Conservation (phyloP, 208 protist species). For the Trypanosoma melophagium region DNA sequence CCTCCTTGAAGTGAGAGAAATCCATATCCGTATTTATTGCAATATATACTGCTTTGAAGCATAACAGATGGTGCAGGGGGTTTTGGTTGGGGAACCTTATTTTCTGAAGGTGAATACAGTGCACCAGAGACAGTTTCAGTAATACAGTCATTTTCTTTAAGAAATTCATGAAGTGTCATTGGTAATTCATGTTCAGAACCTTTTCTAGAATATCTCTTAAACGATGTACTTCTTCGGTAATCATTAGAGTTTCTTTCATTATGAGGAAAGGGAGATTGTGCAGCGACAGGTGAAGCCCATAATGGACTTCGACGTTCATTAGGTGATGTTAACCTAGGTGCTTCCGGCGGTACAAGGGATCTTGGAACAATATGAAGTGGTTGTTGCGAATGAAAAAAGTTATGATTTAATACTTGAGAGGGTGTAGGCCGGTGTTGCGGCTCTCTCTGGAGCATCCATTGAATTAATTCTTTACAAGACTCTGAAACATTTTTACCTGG, state of each 20-base stretch:
- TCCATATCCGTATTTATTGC: conserved; percentile 55
- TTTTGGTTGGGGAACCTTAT: conserved; percentile 16
- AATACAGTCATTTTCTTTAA: conserved; percentile 25
- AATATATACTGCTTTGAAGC: conserved; percentile 36
- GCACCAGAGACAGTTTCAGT: conserved; percentile 1
- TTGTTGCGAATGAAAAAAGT: conserved; percentile 17
- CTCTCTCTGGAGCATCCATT: conserved; percentile 64
- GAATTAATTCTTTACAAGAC: conserved; percentile 83
- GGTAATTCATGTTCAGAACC: conserved; percentile 15
- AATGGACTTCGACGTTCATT: conserved; percentile 26
- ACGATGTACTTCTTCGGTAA: not conserved
- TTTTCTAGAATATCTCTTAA: conserved; percentile 6
- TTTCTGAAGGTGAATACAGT: not conserved
- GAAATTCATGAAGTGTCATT: conserved; percentile 21
- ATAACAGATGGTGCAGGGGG: conserved; percentile 34
- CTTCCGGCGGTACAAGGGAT: conserved; percentile 20
- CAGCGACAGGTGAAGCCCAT: conserved; percentile 23
- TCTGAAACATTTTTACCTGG: conserved; percentile 38
- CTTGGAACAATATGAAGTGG: conserved; percentile 8
- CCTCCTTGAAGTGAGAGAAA: conserved; percentile 31
- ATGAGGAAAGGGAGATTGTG: conserved; percentile 23
- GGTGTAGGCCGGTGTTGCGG: conserved; percentile 63
- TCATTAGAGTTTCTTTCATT: conserved; percentile 1
- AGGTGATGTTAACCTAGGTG: conserved; percentile 1
- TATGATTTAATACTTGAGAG: conserved; percentile 40